Base-by-base conservation (phyloP, 495 filamentous ascomycete species). In the Aspergillus hancockii region DNA sequence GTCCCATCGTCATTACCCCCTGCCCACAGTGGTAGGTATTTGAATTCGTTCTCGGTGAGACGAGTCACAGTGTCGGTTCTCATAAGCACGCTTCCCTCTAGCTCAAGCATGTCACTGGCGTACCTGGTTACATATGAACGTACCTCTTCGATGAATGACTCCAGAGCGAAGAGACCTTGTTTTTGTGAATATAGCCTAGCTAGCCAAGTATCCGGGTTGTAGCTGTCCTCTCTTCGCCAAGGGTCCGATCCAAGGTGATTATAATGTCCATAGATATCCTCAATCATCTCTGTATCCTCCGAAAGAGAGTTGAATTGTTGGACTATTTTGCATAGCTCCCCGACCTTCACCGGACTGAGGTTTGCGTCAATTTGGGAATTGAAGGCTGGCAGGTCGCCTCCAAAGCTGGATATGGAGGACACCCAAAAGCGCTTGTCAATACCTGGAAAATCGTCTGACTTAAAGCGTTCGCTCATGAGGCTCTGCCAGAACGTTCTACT, bases 1-100 rank as follows among this genome's bases (percentile, higher is more conserved):
- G 71, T 75, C 2, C 70, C 82, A 59, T 85, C 83, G 47, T 85
- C 81, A 51, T 77, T 66, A 2, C 83, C 84, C 4, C 79, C 84
- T 0, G 82, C 81, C 78, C 80, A 85, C 10, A 85, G 60, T 0
- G 83, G 82, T 4, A 85, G 68, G 47, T 73, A 85, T 22, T 73
- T 76, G 58, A 68, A 81, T 57, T 87, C 81, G 7, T 77, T 68
- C 0, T 83, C 78, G 2, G 64, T 61, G 0, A 87, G 69, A 41
- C 77, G 79, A 19, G 75, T 71, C 0, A 87, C 64, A 8, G 73
- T 80, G 32, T 80, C 76, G 13, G 70, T 74, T 0, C 78, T 19
- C 0, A 62, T 53, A 32, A 65, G 61, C 0, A 32, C 31, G 53
- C 61, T 21, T 38, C 40, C 13, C 0, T 32, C 23, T 12, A 61